Evolutionary conservation across 2,329 filamentous ascomycete species (phyloP).

Genomic region (Pseudogymnoascus sp.): DNA sequence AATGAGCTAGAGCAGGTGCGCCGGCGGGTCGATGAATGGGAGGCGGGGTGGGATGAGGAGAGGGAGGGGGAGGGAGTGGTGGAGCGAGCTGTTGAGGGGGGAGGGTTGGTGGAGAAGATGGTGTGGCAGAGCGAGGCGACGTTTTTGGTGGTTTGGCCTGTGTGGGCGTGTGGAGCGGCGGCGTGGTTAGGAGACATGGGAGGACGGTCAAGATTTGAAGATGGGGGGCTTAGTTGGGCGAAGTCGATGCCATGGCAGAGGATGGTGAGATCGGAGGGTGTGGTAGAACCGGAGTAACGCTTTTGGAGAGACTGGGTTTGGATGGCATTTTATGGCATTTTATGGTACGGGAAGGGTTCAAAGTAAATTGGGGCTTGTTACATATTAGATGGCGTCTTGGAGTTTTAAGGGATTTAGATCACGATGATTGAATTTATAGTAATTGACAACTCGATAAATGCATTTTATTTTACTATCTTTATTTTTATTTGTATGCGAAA

Average conservation of each 20-base stretch:
- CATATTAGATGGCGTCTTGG: neutral
- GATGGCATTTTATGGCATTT: neutral
- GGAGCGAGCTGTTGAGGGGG: neutral
- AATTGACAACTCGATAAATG: neutral
- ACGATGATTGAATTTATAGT: neutral
- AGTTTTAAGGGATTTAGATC: neutral
- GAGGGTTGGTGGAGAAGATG: neutral
- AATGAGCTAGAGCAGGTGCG: neutral
- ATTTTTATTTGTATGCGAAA: neutral
- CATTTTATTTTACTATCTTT: neutral
- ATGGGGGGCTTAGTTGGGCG: neutral
- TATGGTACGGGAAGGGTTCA: neutral
- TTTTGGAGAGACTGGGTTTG: neutral
- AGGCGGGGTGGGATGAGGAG: neutral
- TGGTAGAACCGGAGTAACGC: neutral
- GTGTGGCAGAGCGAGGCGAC: neutral
- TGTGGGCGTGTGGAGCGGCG: neutral
- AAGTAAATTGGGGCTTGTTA: neutral
- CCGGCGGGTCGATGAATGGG: neutral
- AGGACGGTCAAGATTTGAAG: neutral
- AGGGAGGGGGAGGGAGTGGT: neutral
- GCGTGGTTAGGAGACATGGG: neutral
- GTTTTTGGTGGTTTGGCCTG: neutral
- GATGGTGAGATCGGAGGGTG: neutral
- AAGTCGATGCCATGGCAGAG: neutral